phyloP scores from a whole-genome alignment of 2,329 filamentous ascomycete genomes.

The Fusarium goolgardi region DNA sequence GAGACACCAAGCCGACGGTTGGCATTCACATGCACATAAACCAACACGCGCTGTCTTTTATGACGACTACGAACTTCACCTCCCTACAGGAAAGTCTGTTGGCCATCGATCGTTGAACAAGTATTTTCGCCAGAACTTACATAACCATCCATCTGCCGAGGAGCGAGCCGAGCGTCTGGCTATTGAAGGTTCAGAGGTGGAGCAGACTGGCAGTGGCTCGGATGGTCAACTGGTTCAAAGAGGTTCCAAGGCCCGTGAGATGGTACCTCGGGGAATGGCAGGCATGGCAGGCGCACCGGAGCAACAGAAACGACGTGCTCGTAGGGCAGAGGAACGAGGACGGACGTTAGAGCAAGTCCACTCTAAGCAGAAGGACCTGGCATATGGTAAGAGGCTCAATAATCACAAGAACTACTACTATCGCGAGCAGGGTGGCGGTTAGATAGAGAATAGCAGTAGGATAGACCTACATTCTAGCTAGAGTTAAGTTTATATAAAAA shows the following conservation, averaged over 20 bases:
- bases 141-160: conserved; percentile 81
- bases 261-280: conserved; percentile 75
- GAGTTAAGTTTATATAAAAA: background rate
- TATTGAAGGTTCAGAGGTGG: conserved; percentile 59
- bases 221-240: conserved; percentile 52
- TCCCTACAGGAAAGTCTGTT: conserved; percentile 88
- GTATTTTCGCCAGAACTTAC: conserved; percentile 94
- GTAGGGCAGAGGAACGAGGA: conserved; percentile 74
- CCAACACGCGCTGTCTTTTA: conserved; percentile 81
- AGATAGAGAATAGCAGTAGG: conserved; percentile 25
- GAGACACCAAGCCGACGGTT: conserved; percentile 80
- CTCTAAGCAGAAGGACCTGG: conserved; percentile 73
- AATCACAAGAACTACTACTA: conserved; percentile 74
- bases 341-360: conserved; percentile 72
- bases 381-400: conserved; percentile 79
- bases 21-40: conserved; percentile 85
- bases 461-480: background rate
- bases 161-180: conserved; percentile 78
- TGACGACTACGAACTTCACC: conserved; percentile 92
- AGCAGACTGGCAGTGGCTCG: conserved; percentile 49
- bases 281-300: conserved; percentile 83
- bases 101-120: conserved; percentile 88
- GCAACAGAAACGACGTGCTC: conserved; percentile 77
- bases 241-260: conserved; percentile 61
- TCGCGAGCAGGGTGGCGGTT: conserved; percentile 60